Conservation (phyloP, 768 basidiomycete species). For the Leccinellum luteum region DNA sequence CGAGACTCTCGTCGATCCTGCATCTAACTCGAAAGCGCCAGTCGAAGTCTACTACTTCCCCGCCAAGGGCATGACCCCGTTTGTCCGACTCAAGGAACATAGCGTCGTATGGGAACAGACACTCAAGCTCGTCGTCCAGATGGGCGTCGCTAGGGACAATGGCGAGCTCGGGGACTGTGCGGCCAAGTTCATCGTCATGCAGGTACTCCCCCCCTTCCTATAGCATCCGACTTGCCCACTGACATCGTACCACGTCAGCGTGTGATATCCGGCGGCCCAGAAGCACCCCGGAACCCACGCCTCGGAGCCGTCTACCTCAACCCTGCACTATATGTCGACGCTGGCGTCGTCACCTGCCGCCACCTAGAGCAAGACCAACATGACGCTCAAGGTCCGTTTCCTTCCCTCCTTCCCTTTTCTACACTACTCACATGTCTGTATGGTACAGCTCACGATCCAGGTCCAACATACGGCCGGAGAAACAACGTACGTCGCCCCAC, state of each 20-base stretch:
- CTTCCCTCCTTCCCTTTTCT: not conserved
- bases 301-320: constrained; percentile 58
- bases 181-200: constrained; percentile 65
- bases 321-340: constrained; percentile 69
- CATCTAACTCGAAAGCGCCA: not conserved
- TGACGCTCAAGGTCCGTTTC: constrained; percentile 59
- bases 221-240: not conserved
- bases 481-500: constrained; percentile 56
- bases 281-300: too few species aligned
- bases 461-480: constrained; percentile 57
- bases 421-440: not conserved
- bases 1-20: not conserved
- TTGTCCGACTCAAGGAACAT: constrained; percentile 60
- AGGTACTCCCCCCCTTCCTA: constrained; percentile 29
- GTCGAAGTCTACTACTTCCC: constrained; percentile 27
- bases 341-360: constrained; percentile 55
- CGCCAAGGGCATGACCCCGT: constrained; percentile 60
- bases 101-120: constrained; percentile 59
- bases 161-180: constrained; percentile 48
- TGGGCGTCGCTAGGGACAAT: constrained; percentile 55
- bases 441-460: constrained; percentile 53
- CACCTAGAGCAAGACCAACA: constrained; percentile 82
- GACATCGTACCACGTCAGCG: too few species aligned
- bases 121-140: constrained; percentile 55
- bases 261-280: too few species aligned